Evolutionary conservation across 768 basidiomycete genomes (phyloP), one percentile per base, ranked within the genome.

Genomic region (Rhodosporidiobolus sp.): DNA sequence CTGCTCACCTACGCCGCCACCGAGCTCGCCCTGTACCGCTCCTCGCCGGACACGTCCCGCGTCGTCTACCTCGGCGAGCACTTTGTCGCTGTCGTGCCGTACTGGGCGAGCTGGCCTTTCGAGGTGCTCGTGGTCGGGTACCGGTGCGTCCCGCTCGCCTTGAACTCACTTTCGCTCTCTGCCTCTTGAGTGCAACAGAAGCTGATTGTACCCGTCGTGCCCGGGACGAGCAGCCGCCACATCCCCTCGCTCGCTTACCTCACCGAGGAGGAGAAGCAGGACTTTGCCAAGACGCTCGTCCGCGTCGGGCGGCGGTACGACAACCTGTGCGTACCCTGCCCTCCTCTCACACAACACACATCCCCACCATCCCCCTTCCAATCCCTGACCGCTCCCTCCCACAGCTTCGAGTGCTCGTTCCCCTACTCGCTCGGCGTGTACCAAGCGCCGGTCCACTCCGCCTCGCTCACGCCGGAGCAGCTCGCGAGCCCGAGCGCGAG

Each of bases 21-120:
- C 57, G 81, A 82, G 70, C 80, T 80, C 2, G 84, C 88, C 4
- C 87, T 83, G 63, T 82, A 82, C 62, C 78, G 80, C 24, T 89
- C 90, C 48, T 54, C 79, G 80, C 85, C 28, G 70, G 80, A 48
- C 74, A 81, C 49, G 71, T 79, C 83, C 4, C 87, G 93, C 19
- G 82, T 92, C 52, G 88, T 94, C 4, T 79, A 88, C 46, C 82
- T 85, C 79, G 90, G 91, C 77, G 86, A 87, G 26, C 85, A 89
- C 77, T 96, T 91, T 86, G 84, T 90, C 5, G 91, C 89, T 0
- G 78, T 95, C 3, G 92, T 94, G 6, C 94, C 94, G 4, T 95
- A 91, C 89, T 96, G 94, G 94, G 94, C 93, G 11, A 86, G 87
- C 45, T 96, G 93, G 94, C 94, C 94, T 0, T 96, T 88, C 79